Percentiles rank a stretch among this genome's conserved stretches.
Evolutionary conservation across 805 yeast genomes (phyloP).

Genomic region (Yamadazyma nakazawae): DNA sequence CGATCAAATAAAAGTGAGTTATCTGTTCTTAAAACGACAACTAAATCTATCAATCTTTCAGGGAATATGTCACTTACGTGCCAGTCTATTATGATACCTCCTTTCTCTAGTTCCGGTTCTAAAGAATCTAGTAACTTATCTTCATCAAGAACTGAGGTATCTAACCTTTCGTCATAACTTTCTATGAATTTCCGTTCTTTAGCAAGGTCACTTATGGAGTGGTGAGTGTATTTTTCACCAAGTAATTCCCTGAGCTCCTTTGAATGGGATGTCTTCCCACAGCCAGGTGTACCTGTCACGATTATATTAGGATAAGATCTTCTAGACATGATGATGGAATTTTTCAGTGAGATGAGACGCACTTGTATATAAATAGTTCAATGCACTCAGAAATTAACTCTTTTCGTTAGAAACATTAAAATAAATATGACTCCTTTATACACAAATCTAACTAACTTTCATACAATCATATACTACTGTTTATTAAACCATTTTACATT

Average conservation of each 20-base stretch:
- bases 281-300: conserved; percentile 94
- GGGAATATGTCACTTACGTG: conserved; percentile 96
- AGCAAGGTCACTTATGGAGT: conserved; percentile 79
- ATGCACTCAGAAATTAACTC: not conserved
- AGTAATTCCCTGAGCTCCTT: conserved; percentile 20
- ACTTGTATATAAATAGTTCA: too few relatives aligned
- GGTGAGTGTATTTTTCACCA: conserved; percentile 34
- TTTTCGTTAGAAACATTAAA: too few relatives aligned
- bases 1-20: conserved; percentile 72
- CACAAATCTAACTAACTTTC: not conserved
- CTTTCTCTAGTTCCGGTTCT: conserved; percentile 73
- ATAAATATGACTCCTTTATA: too few relatives aligned
- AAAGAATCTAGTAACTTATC: conserved; percentile 79
- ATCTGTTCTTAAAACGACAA: conserved; percentile 80
- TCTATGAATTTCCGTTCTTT: conserved; percentile 72
- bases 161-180: conserved; percentile 82
- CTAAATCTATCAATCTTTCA: conserved; percentile 86
- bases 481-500: not conserved
- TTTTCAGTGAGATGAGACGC: conserved; percentile 5
- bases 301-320: conserved; percentile 67
- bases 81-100: conserved; percentile 95
- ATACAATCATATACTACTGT: not conserved
- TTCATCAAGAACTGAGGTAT: conserved; percentile 88
- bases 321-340: conserved; percentile 20
- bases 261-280: conserved; percentile 82